Evolutionary conservation across 2,329 filamentous ascomycete species (phyloP), one percentile per base, ranked within the genome.

Genomic region (Seiridium unicorne): DNA sequence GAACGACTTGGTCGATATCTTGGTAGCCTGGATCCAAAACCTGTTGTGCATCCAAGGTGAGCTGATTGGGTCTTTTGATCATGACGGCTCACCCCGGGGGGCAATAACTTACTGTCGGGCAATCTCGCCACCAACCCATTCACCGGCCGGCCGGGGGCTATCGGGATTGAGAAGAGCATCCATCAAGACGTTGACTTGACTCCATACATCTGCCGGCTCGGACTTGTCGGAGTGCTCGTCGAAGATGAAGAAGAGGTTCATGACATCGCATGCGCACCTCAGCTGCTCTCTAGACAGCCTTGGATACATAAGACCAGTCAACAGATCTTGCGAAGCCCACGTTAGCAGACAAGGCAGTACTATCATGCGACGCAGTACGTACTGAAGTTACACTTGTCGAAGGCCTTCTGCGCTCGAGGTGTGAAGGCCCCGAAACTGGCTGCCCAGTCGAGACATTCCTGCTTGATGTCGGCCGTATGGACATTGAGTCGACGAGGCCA

Each of bases 21-120:
- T 44, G 7, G 58, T 58, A 4, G 63, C 51, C 1, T 62, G 62
- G 2, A 56, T 55, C 68, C 69, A 72, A 53, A 72, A 70, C 26
- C 69, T 70, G 40, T 42, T 40, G 5, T 8, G 49, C 31, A 9
- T 11, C 4, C 40, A 4, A 4, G 13, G 58, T 57, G 42, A 59
- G 57, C 57, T 34, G 11, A 7, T 5, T 31, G 6, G 35, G 26
- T 32, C 40, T 55, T 13, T 44, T 44, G 26, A 18, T 31, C 7
- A 13, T 18, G 35, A 31, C 9, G 26, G n/a, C 11, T 9, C 8
- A 34, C 10, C 49, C 49, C 8, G 51, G 7, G 18, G 42, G 51
- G 51, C 32, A 9, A 35, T 7, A 40, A 44, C 63, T 60, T 63
- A 72, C 68, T 70, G 66, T 35, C 68, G 60, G 8, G 59, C 51